A percentile compares a stretch with the other conserved stretches of the same genome.
Conservation (phyloP, 2,329 filamentous ascomycete genomes). For the Colletotrichum tabaci region DNA sequence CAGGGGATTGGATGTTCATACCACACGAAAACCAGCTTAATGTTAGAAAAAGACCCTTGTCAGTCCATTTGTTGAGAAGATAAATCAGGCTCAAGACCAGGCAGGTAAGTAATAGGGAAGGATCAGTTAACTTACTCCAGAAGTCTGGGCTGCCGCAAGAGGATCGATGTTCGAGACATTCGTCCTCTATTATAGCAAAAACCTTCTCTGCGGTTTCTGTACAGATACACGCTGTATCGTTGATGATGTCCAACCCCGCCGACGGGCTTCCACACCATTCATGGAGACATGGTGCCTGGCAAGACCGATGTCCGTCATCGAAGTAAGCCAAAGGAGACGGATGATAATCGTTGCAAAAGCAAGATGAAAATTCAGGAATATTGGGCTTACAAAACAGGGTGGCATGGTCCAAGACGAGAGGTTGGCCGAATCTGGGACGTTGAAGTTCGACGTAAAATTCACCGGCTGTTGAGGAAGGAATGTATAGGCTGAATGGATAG, state of each 20-base stretch:
- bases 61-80: background rate
- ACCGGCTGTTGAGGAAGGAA: no score
- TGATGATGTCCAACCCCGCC: background rate
- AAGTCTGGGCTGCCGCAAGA: background rate
- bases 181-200: background rate
- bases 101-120: background rate
- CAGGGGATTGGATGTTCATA: background rate
- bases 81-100: background rate
- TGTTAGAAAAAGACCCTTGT: background rate
- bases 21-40: background rate
- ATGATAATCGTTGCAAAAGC: background rate
- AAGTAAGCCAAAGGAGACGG: background rate
- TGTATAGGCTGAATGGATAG: no score
- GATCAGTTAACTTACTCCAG: background rate
- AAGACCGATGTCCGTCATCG: background rate
- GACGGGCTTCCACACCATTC: background rate
- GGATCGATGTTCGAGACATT: background rate
- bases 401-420: slow-evolving; percentile 1
- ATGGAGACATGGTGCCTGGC: background rate
- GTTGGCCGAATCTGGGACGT: background rate
- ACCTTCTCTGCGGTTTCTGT: background rate
- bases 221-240: background rate
- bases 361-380: background rate
- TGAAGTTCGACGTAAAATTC: background rate
- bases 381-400: background rate